Base-by-base conservation (phyloP, 1,284 basidiomycete species). In the Thecaphora thlaspeos region DNA sequence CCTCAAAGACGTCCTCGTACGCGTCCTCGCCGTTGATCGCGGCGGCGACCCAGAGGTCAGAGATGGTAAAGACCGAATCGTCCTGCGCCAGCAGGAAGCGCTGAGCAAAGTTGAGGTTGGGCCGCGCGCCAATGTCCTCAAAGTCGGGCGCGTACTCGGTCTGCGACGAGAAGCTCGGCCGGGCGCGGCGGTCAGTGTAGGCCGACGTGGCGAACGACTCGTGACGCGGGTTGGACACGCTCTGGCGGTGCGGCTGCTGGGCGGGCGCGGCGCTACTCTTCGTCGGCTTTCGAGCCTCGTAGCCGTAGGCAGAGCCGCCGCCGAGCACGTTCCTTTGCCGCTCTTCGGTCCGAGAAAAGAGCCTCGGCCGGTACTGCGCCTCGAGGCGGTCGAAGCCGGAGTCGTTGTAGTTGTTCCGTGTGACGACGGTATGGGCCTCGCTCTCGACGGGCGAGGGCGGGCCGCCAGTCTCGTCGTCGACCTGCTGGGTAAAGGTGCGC, bases 1-100 rank as follows among this genome's bases (percentile, higher is more conserved):
- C 88, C 67, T 56, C 61, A 26, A 75, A 67, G 0, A 61, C 57
- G 15, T 77, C 76, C 22, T 74, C 71, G 50, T 74, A 70, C 15
- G 53, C 57, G 4, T 89, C 88, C 68, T 92, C 91, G 10, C 86
- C 88, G 55, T 90, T 90, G 81, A 91, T 90, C 3, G 91, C 91
- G 21, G 90, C 87, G 11, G 91, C 90, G 54, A 94, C 88, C 91
- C 91, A 94, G 15, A 94, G 81, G 79, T 93, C 91, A 4, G 89
- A 88, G 64, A 94, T 88, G 61, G 87, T 88, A 45, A 88, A 90
- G 8, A 92, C 89, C 1, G 88, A 87, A 72, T 90, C 88, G 76
- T 92, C 90, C 78, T 93, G 92, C 4, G 91, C 90, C 49, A 76
- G 52, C 42, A 78, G 48, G 48, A 78, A 79, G 45, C 79, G 65